Percentiles rank a stretch among this genome's conserved stretches.
These are phyloP conservation scores for Fusarium keratoplasticum DNA, from an alignment of 2,329 filamentous ascomycete genomes.

Conservation along the genomic window DNA sequence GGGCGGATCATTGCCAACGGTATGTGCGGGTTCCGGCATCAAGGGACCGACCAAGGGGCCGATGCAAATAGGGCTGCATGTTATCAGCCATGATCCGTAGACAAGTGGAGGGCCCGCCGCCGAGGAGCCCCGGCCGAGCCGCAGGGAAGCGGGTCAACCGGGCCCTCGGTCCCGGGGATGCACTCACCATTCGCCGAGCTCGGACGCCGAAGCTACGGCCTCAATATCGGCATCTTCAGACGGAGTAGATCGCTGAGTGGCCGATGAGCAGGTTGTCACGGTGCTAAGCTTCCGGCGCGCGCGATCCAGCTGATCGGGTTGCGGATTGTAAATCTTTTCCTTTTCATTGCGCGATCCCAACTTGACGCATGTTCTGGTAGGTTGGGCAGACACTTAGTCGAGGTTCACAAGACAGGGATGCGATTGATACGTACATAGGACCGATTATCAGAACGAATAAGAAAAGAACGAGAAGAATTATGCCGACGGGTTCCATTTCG, in stretches of 20 bases:
- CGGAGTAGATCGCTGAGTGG: slow-evolving; percentile 16
- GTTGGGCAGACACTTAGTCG: slow-evolving; percentile 8
- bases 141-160: slow-evolving; percentile 15
- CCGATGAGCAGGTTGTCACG: slow-evolving; percentile 43
- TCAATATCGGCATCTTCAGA: slow-evolving; percentile 32
- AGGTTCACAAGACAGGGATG: not conserved
- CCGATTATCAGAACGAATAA: slow-evolving; percentile 37
- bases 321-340: slow-evolving; percentile 33
- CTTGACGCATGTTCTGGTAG: slow-evolving; percentile 32
- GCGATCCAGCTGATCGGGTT: slow-evolving; percentile 35
- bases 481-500: slow-evolving; percentile 42
- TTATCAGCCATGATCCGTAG: slow-evolving; percentile 7
- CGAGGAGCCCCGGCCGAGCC: slow-evolving; percentile 7
- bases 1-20: slow-evolving; percentile 24
- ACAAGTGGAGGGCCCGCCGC: not conserved
- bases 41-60: slow-evolving; percentile 47
- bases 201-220: slow-evolving; percentile 24
- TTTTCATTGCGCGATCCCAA: slow-evolving; percentile 19
- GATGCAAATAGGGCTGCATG: slow-evolving; percentile 49
- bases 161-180: not conserved
- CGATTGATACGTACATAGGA: slow-evolving; percentile 30
- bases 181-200: slow-evolving; percentile 45
- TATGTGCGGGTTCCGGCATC: slow-evolving; percentile 41
- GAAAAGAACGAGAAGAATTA: slow-evolving; percentile 40
- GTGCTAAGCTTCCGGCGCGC: slow-evolving; percentile 47